A percentile compares a stretch with the other conserved stretches of the same genome.
phyloP scores from a whole-genome alignment of 2,329 filamentous ascomycete species.

The Passalora sequoiae region DNA sequence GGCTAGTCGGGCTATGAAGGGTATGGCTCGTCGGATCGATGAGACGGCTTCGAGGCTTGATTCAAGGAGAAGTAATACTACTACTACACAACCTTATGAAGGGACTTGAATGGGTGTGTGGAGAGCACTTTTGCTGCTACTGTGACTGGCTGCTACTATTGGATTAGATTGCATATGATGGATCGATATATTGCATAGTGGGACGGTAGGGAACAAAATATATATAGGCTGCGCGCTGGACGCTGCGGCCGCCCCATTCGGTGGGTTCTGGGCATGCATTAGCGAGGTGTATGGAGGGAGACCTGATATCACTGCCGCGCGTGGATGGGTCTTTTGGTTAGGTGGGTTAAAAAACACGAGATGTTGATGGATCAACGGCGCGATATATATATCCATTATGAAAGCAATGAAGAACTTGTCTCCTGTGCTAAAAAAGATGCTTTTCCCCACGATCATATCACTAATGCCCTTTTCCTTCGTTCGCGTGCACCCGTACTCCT shows the following conservation, averaged over 20 bases:
- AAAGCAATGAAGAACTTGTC: background rate
- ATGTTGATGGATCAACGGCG: too few relatives aligned
- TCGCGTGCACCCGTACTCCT: background rate
- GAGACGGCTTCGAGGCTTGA: constrained; percentile 19
- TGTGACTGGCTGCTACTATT: background rate
- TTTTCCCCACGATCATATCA: too few relatives aligned
- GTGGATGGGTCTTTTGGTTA: too few relatives aligned
- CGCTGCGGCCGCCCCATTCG: too few relatives aligned
- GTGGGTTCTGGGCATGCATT: too few relatives aligned
- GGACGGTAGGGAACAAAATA: background rate
- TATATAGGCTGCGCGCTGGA: background rate
- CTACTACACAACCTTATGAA: constrained; percentile 18
- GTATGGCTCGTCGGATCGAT: constrained; percentile 16
- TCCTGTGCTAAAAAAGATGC: too few relatives aligned
- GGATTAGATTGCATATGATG: background rate
- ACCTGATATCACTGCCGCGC: too few relatives aligned
- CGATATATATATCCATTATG: background rate
- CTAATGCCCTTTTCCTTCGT: background rate
- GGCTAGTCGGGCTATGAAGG: constrained; percentile 19
- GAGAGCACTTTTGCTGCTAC: too few relatives aligned
- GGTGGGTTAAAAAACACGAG: too few relatives aligned
- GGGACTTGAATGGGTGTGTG: constrained; percentile 17
- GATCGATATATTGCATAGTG: too few relatives aligned
- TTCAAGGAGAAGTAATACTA: constrained; percentile 10
- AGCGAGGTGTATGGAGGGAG: too few relatives aligned